Percentiles rank a stretch among this genome's conserved stretches.
phyloP scores from a whole-genome alignment of 1,284 basidiomycete species.

The Pseudozyma pruni region DNA sequence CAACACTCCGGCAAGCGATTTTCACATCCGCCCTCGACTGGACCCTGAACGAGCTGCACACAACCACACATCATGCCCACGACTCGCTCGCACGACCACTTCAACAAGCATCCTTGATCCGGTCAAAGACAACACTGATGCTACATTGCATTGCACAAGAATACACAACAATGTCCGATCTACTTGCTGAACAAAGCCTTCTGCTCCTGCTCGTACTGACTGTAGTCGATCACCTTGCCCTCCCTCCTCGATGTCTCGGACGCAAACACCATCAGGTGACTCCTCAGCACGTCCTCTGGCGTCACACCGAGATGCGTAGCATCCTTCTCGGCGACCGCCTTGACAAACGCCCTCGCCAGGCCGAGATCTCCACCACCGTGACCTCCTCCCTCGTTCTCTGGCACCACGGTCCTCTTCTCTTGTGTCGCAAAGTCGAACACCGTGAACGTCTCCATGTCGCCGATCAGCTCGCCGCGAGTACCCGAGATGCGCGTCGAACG shows the following conservation, averaged over 20 bases:
- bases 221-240: slow-evolving; percentile 27
- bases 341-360: slow-evolving; percentile 38
- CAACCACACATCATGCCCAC: neutral
- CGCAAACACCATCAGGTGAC: slow-evolving; percentile 40
- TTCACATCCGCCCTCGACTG: slow-evolving; percentile 7
- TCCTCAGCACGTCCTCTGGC: slow-evolving; percentile 31
- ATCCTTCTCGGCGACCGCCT: slow-evolving; percentile 36
- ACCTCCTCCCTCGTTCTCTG: slow-evolving; percentile 30
- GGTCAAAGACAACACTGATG: neutral
- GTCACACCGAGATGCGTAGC: slow-evolving; percentile 31
- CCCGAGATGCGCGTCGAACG: slow-evolving; percentile 35
- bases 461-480: slow-evolving; percentile 35
- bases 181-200: slow-evolving; percentile 19
- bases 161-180: neutral
- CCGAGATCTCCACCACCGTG: slow-evolving; percentile 40
- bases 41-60: slow-evolving; percentile 16
- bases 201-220: slow-evolving; percentile 26
- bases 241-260: slow-evolving; percentile 24
- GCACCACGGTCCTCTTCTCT: slow-evolving; percentile 28
- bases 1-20: neutral
- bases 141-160: neutral
- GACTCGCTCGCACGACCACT: neutral
- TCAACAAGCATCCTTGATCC: neutral
- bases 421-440: slow-evolving; percentile 40
- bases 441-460: slow-evolving; percentile 35